Evolutionary conservation across 164 flowering plant genomes (phyloP), one percentile per base, ranked within the genome.

Genomic region (Chloranthus sessilifolius): DNA sequence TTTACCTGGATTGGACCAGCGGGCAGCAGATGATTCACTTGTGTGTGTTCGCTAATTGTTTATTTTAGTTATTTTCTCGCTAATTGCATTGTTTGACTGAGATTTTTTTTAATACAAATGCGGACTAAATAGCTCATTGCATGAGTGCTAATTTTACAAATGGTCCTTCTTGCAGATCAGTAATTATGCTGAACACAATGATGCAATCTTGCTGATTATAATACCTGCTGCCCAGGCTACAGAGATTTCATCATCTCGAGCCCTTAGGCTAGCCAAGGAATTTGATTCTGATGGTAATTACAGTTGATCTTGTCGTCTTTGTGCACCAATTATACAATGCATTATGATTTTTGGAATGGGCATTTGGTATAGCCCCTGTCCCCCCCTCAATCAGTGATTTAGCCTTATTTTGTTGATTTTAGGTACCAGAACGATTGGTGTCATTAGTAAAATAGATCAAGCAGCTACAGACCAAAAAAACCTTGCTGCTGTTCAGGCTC

Each of bases 401-500:
- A 12, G 36, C 15, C 14, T 52, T 47, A 15, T 41, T 35, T 45
- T 46, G 39, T 35, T n/a, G 7, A 31, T 31, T 65, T 5, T 49
- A 94, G 99, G 95, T 61, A 85, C 96, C 50, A 84, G 99, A 80
- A 87, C 95, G 5, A 66, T 94, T 74, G 99, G 99, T 51, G 74
- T 94, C 29, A 89, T 94, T 53, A 87, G 96, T 66, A 94, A 94
- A 77, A 80, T 94, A 60, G 99, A 94, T 73, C 97, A 89, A 72
- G 92, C 85, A 40, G 75, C 95, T 40, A 47, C 85, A 60, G 97
- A 94, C 34, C 74, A 72, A 44, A 94, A 94, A 77, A 66, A 74
- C n/a, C 86, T 94, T 62, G 84, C 95, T 60, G 99, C 99, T 48
- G 96, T 94, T 65, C 99, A 87, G 72, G 99, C 99, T 62, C 85